Conservation (phyloP, 805 yeast species). For the Hagleromyces aurorensis region DNA sequence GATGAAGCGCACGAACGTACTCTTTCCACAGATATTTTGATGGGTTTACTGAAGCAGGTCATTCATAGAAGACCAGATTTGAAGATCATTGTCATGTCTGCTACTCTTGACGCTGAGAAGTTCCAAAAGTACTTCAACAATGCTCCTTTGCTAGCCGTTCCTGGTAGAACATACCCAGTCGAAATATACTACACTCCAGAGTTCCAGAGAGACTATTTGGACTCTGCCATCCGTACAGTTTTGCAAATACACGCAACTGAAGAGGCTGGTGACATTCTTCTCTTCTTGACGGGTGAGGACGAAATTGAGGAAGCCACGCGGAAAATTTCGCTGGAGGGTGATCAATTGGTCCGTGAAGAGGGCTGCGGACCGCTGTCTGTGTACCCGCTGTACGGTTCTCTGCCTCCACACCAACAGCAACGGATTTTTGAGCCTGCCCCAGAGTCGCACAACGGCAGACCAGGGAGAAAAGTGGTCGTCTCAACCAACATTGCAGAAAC, state of each 20-base stretch:
- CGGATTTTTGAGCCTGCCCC: constrained; percentile 88
- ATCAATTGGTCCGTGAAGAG: constrained; percentile 80
- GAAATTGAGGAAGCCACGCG: constrained; percentile 96
- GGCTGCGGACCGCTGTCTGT: constrained; percentile 84
- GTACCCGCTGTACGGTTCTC: constrained; percentile 91
- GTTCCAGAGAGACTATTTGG: constrained; percentile 88
- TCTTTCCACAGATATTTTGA: constrained; percentile 87
- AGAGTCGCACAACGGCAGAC: constrained; percentile 64
- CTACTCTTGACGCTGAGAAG: constrained; percentile 94
- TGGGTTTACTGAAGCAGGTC: constrained; percentile 88
- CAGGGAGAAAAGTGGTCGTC: constrained; percentile 91
- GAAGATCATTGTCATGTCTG: constrained; percentile 93
- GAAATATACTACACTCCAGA: constrained; percentile 96
- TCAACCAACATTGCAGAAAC: constrained; percentile 97
- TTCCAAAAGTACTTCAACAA: constrained; percentile 82
- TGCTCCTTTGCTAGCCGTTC: constrained; percentile 93
- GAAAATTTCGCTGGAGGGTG: constrained; percentile 80
- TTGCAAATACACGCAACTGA: constrained; percentile 96
- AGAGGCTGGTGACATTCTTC: constrained; percentile 80
- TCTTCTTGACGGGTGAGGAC: constrained; percentile 93
- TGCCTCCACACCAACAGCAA: constrained; percentile 94
- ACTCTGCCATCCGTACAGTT: constrained; percentile 92
- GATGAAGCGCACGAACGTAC: constrained; percentile 99
- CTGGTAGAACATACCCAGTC: constrained; percentile 97
- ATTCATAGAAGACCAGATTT: constrained; percentile 74